Conservation (phyloP, 176 grass and related monocot genomes). For the Themeda triandra region DNA sequence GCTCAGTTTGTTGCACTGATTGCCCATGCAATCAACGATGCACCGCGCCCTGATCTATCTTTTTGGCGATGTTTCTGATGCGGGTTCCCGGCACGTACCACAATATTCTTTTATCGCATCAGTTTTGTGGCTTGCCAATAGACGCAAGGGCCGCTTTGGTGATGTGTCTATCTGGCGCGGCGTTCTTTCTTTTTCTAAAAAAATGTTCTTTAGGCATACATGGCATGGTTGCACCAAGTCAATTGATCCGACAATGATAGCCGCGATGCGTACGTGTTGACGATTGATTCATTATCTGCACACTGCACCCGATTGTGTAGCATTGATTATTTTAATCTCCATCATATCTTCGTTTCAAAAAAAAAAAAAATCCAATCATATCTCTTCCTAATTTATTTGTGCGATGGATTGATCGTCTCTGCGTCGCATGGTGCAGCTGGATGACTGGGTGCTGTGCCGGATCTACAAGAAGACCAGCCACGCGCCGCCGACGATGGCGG, state of each 20-base stretch:
- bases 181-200: conserved; percentile 14
- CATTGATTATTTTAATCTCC: neutral
- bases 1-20: too few relatives aligned
- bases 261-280: conserved; percentile 40
- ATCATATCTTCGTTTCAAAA: too few relatives aligned
- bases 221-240: conserved; percentile 48
- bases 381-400: neutral
- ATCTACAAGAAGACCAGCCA: conserved; percentile 88
- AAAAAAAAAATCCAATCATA: too few relatives aligned
- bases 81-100: too few relatives aligned
- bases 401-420: neutral
- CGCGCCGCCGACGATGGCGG: conserved; percentile 27
- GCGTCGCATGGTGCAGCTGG: conserved; percentile 76
- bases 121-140: conserved; percentile 29
- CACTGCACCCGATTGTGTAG: neutral
- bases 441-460: conserved; percentile 96
- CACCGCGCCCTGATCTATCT: neutral
- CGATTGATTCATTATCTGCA: conserved; percentile 12
- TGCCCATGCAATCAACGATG: neutral
- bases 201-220: conserved; percentile 51
- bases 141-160: conserved; percentile 47
- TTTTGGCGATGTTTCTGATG: conserved; percentile 3
- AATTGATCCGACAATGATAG: conserved; percentile 53
- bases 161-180: neutral
- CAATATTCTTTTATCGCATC: conserved; percentile 36